Evolutionary conservation across 495 filamentous ascomycete genomes (phyloP).

Genomic region (Trichoderma erinaceum): DNA sequence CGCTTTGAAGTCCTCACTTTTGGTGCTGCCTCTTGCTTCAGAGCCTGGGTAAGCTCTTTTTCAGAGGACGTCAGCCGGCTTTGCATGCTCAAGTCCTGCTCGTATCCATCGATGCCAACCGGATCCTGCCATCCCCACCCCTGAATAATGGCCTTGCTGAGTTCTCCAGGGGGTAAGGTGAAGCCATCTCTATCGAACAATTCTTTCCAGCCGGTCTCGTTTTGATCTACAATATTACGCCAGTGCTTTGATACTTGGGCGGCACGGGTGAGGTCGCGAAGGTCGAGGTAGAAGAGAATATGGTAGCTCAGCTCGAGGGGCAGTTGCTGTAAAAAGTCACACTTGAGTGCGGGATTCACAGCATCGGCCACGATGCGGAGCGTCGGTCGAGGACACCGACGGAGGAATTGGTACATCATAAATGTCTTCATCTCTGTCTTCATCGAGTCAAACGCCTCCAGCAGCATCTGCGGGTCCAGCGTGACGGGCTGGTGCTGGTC

Average conservation of each 20-base stretch:
- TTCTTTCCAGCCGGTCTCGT: slow-evolving; percentile 95
- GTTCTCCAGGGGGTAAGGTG: slow-evolving; percentile 69
- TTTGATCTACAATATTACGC: slow-evolving; percentile 80
- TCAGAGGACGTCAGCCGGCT: slow-evolving; percentile 41
- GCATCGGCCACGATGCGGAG: slow-evolving; percentile 86
- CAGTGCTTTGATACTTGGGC: slow-evolving; percentile 93
- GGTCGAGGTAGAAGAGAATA: slow-evolving; percentile 79
- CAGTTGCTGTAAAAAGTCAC: slow-evolving; percentile 78
- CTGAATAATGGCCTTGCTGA: slow-evolving; percentile 78
- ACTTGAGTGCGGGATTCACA: slow-evolving; percentile 94
- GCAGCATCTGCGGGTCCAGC: slow-evolving; percentile 72
- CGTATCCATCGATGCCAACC: slow-evolving; percentile 63
- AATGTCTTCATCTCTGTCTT: slow-evolving; percentile 84
- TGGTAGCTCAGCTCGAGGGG: slow-evolving; percentile 83
- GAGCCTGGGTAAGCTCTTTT: slow-evolving; percentile 38
- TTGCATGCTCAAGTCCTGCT: slow-evolving; percentile 66
- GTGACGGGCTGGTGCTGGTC: slow-evolving; percentile 30
- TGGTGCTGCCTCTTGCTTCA: slow-evolving; percentile 27
- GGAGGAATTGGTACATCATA: slow-evolving; percentile 91
- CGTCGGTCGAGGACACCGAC: slow-evolving; percentile 81
- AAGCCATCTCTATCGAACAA: slow-evolving; percentile 82
- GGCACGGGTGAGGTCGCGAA: slow-evolving; percentile 80
- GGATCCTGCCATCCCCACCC: slow-evolving; percentile 99
- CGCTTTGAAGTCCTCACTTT: slow-evolving; percentile 35
- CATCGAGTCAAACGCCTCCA: slow-evolving; percentile 87